Conservation (phyloP, 306 rosid genomes). For the Morella rubra region DNA sequence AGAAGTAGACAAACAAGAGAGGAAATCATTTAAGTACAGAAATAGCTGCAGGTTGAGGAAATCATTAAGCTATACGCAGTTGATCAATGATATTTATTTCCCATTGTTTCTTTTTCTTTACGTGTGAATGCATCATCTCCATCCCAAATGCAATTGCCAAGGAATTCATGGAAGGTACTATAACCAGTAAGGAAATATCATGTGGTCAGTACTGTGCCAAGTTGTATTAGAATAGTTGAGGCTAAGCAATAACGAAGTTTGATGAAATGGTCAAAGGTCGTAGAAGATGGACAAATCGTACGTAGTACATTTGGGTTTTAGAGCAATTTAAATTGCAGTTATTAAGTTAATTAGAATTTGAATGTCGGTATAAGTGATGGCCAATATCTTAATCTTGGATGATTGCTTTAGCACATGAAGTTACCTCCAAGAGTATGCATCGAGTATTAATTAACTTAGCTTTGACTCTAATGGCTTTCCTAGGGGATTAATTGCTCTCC, state of each 20-base stretch:
- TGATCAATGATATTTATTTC: neutral
- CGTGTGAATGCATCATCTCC: neutral
- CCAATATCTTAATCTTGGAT: constrained; percentile 21
- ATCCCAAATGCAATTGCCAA: neutral
- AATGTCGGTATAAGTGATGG: constrained; percentile 10
- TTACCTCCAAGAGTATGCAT: neutral
- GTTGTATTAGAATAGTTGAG: constrained; percentile 24
- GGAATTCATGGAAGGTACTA: neutral
- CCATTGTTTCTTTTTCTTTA: neutral
- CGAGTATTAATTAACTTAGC: too few relatives aligned
- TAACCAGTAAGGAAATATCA: neutral
- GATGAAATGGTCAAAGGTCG: constrained; percentile 41
- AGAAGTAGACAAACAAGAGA: too few relatives aligned
- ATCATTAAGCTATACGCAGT: neutral
- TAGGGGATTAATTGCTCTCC: neutral
- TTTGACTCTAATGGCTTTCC: constrained; percentile 1
- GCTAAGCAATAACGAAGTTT: constrained; percentile 4
- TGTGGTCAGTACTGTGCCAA: neutral
- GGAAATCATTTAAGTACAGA: too few relatives aligned
- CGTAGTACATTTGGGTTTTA: neutral
- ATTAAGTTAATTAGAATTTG: neutral
- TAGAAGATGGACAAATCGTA: constrained; percentile 32
- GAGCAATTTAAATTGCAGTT: neutral
- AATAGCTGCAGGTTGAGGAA: too few relatives aligned
- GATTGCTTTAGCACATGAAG: constrained; percentile 32